Conservation (phyloP, 164 flowering plant species). For the Chloranthus sessilifolius region DNA sequence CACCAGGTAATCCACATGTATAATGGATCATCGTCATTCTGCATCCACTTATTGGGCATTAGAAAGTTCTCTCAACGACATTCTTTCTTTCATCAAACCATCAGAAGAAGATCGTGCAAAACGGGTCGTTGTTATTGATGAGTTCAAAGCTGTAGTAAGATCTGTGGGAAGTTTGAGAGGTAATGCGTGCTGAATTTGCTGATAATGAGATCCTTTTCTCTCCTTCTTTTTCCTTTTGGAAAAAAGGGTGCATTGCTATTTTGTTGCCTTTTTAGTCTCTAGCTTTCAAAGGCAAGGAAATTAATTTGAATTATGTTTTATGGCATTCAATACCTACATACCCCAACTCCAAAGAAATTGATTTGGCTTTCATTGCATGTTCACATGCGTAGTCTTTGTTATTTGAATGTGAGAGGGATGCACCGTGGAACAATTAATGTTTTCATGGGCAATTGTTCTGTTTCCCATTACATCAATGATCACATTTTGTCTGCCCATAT, state of each 20-base stretch:
- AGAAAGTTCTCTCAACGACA: constrained; percentile 41
- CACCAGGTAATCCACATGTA: constrained; percentile 1
- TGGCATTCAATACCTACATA: not conserved
- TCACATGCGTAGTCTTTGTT: too few species aligned
- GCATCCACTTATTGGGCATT: constrained; percentile 12
- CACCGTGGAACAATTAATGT: too few species aligned
- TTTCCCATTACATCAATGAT: too few species aligned
- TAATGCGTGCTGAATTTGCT: constrained; percentile 14
- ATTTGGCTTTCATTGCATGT: too few species aligned
- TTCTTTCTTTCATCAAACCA: constrained; percentile 55
- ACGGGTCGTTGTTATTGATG: constrained; percentile 41
- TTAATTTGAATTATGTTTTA: not conserved
- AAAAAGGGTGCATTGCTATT: not conserved
- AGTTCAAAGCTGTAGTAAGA: constrained; percentile 39
- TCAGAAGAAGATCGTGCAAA: constrained; percentile 36
- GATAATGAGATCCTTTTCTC: not conserved
- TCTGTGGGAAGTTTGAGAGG: constrained; percentile 70
- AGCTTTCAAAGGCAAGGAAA: not conserved
- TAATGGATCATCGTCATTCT: constrained; percentile 5
- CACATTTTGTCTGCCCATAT: too few species aligned
- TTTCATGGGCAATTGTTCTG: too few species aligned
- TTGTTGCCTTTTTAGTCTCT: not conserved
- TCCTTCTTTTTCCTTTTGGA: not conserved
- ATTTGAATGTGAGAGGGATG: too few species aligned
- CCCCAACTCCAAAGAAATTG: too few species aligned